A percentile compares a stretch with the other conserved stretches of the same genome.
These are phyloP conservation scores for Scutellaria galericulata DNA, from an alignment of 257 asterid species.

Conservation along the genomic window DNA sequence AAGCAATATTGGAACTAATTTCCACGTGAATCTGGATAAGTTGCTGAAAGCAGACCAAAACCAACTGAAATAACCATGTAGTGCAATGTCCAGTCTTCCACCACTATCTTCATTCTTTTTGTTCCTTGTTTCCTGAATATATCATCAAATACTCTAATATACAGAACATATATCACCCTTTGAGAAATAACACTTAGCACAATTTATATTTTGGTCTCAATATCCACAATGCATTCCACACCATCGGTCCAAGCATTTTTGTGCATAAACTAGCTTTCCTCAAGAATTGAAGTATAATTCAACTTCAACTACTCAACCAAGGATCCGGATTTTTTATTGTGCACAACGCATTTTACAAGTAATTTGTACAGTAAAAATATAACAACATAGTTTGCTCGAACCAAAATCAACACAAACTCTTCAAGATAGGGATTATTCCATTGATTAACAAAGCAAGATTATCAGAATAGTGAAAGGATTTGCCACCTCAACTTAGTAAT, in stretches of 20 bases:
- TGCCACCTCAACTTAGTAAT: not conserved
- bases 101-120: not conserved
- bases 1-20: not conserved
- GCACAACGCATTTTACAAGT: no score
- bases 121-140: not conserved
- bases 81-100: not conserved
- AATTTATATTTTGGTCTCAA: conserved; percentile 14
- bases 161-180: not conserved
- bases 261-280: not conserved
- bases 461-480: not conserved
- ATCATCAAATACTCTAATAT: not conserved
- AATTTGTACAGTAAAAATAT: no score
- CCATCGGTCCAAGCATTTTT: not conserved
- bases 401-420: not conserved
- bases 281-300: conserved; percentile 14
- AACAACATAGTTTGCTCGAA: no score
- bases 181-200: not conserved
- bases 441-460: no score
- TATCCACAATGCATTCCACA: not conserved
- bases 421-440: not conserved
- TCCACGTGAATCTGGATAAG: not conserved
- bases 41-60: not conserved
- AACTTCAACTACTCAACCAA: not conserved
- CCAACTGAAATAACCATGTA: not conserved
- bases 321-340: no score